Evolutionary conservation across 768 basidiomycete species (phyloP), one percentile per base, ranked within the genome.

Genomic region (Amanita fuliginea): DNA sequence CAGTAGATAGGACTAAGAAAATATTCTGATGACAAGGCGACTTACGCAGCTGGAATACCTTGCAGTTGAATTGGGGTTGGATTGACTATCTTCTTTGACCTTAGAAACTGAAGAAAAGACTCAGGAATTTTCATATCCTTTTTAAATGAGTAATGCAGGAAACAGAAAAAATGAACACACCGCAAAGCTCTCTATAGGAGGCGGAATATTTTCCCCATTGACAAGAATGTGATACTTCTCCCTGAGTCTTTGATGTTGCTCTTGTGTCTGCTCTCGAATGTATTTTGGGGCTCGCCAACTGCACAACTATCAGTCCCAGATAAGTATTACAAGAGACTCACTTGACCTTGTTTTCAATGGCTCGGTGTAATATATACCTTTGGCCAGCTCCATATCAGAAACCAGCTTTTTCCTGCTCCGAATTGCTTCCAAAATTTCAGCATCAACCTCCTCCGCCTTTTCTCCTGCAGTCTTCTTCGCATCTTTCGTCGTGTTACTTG

Each of bases 71-170:
- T 99, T 1, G 96, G 96, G 2, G 96, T 93, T 0, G 96, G 96
- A 33, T 70, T 72, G 2, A 73, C 72, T 59, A 99, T 99, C 42
- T 87, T 83, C 51, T 93, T 92, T 28, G 78, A 74, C 63, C 81
- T 85, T 42, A 99, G 74, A 63, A 84, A 85, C 51, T 87, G 78
- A 7, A 98, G 68, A 39, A 98, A 80, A 2, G 83, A 75, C 35
- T 77, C 76, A 6, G 95, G 96, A n/a, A 99, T 83, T 72, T 97
- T 98, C 96, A 99, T 99, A 61, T 98, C 95, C 87, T 94, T 40
- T 32, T 34, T 21, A 34, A 16, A 44, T 13, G 21, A 19, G 16
- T 18, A n/a, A 18, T 19, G 24, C 0, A 7, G 19, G 48, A 28
- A 5, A 3, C 58, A 68, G 51, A 28, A 10, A 9, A 47, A 34